These are phyloP conservation scores for Flaveria floridana DNA, from an alignment of 140 eudicot species.

Conservation along the genomic window DNA sequence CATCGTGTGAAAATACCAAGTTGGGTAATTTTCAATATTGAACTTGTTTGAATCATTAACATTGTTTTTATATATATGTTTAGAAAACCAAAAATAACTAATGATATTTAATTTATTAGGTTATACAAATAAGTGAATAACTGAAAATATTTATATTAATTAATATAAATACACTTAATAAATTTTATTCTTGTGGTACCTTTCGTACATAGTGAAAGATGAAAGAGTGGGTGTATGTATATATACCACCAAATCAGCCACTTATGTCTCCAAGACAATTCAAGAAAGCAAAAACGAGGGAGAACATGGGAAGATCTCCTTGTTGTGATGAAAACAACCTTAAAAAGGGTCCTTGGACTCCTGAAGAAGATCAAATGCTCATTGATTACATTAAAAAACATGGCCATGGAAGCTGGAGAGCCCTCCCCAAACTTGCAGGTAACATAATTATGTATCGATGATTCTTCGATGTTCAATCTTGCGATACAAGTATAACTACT, in stretches of 20 bases:
- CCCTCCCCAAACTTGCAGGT: constrained; percentile 63
- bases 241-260: constrained; percentile 23
- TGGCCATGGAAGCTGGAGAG: constrained; percentile 63
- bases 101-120: background rate
- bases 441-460: background rate
- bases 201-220: background rate
- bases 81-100: background rate
- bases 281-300: constrained; percentile 16
- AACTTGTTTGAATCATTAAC: too few species aligned
- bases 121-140: background rate
- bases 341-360: constrained; percentile 62
- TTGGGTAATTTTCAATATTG: background rate
- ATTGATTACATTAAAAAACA: constrained; percentile 39
- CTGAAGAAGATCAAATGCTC: constrained; percentile 54
- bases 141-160: background rate
- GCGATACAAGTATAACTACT: too few species aligned
- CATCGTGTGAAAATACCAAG: background rate
- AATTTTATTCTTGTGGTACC: background rate
- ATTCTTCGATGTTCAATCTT: background rate
- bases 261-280: constrained; percentile 16
- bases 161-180: background rate
- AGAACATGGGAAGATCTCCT: constrained; percentile 49
- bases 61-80: background rate
- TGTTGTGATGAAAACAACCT: constrained; percentile 40
- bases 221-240: background rate